Evolutionary conservation across 495 filamentous ascomycete species (phyloP), one percentile per base, ranked within the genome.

Genomic region (Aspergillus sparsus): DNA sequence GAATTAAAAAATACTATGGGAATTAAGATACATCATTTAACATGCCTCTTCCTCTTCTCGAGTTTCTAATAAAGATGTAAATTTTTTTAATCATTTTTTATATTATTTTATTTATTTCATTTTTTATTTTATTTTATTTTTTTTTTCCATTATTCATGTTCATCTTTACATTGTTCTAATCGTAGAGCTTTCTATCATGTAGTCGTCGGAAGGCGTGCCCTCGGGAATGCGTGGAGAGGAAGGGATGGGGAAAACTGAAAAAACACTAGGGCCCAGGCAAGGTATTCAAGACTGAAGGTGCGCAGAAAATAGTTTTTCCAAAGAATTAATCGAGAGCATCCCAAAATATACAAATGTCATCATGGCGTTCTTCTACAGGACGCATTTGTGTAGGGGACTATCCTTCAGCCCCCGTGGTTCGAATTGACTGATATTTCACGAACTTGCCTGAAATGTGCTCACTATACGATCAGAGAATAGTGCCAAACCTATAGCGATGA

Each of bases 401-500:
- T 9, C 8, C 21, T 62, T 45, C 55, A 55, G 16, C 33, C n/a
- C 32, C 33, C 52, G 52, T 32, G 31, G 49, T 58, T 46, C 60
- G 64, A 51, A 60, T 45, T 56, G 45, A 49, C 49, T 57, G 65
- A 31, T 49, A 39, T 34, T 55, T 70, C 62, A 71, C 60, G 57
- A 64, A 58, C 61, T 55, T 37, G 57, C 49, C 60, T 58, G 63
- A 37, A 58, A 56, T 18, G 63, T 18, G 63, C 42, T 42, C 50
- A 61, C 7, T 4, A 75, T 54, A 47, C 60, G 69, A 68, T 80
- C 71, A 80, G 70, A 80, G 77, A 71, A 80, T 77, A 73, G 76
- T 80, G 74, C 77, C 77, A 80, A 80, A 80, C 70, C 77, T 80
- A 78, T 63, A 71, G 64, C 77, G 36, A 79, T 54, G 46, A 76